phyloP scores from a whole-genome alignment of 2,329 filamentous ascomycete species.

The Colletotrichum sp. region DNA sequence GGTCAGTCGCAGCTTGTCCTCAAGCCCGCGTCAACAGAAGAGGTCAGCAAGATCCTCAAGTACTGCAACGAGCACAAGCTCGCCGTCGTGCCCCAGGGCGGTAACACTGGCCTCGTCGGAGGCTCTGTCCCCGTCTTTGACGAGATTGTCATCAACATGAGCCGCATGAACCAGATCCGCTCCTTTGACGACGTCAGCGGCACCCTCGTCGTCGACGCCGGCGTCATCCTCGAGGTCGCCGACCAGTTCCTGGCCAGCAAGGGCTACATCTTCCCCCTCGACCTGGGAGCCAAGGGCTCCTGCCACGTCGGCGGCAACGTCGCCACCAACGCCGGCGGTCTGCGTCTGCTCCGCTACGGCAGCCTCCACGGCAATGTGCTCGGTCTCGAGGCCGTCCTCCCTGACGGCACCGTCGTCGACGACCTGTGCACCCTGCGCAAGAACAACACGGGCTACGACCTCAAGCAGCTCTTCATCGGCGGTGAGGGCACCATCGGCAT shows the following conservation, averaged over 20 bases:
- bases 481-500: conserved; percentile 94
- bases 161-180: conserved; percentile 88
- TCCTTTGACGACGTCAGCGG: conserved; percentile 95
- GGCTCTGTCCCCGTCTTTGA: conserved; percentile 97
- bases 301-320: conserved; percentile 97
- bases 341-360: conserved; percentile 89
- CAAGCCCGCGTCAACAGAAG: conserved; percentile 81
- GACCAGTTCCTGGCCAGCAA: conserved; percentile 85
- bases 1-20: conserved; percentile 88
- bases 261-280: conserved; percentile 90
- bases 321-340: conserved; percentile 91
- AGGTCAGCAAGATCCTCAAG: conserved; percentile 88
- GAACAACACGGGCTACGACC: conserved; percentile 98
- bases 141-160: conserved; percentile 92
- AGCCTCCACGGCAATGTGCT: conserved; percentile 93
- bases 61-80: conserved; percentile 95
- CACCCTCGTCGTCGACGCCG: conserved; percentile 87
- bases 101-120: conserved; percentile 94
- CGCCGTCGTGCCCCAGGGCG: conserved; percentile 95
- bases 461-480: conserved; percentile 97
- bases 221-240: conserved; percentile 86
- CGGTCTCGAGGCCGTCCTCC: conserved; percentile 90
- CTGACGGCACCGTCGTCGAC: conserved; percentile 90
- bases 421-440: conserved; percentile 89
- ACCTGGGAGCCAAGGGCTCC: conserved; percentile 96